Percentiles rank a stretch among this genome's conserved stretches.
Conservation (phyloP, 2,329 filamentous ascomycete species). For the Pseudogymnoascus sp. region DNA sequence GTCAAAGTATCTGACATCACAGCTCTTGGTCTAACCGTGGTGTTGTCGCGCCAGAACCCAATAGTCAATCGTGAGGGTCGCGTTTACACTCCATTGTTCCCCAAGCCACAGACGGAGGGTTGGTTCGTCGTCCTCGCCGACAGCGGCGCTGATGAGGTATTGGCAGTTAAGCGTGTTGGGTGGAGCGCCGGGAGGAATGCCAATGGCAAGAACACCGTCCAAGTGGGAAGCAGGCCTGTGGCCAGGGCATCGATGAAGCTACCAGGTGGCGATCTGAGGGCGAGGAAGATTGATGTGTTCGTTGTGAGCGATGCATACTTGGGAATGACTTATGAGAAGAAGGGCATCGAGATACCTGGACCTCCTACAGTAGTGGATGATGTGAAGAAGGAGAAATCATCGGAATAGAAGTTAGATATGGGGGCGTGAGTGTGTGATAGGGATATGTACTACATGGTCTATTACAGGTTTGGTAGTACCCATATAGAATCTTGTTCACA, state of each 20-base stretch:
- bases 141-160: constrained; percentile 59
- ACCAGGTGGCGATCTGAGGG: constrained; percentile 39
- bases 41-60: constrained; percentile 58
- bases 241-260: constrained; percentile 53
- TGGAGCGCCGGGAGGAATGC: constrained; percentile 45
- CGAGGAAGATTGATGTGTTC: constrained; percentile 60
- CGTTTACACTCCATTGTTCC: constrained; percentile 82
- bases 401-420: neutral
- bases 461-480: neutral
- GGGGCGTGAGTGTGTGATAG: neutral
- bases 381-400: constrained; percentile 13
- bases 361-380: constrained; percentile 13
- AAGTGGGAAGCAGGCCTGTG: constrained; percentile 39
- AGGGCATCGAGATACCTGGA: constrained; percentile 26
- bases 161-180: constrained; percentile 77
- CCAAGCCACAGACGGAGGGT: constrained; percentile 89
- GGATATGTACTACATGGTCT: neutral
- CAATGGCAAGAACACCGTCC: constrained; percentile 25
- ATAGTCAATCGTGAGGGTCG: constrained; percentile 57
- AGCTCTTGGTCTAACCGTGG: constrained; percentile 53
- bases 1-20: constrained; percentile 54
- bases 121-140: constrained; percentile 80
- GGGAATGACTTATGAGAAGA: constrained; percentile 49
- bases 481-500: neutral
- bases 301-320: constrained; percentile 85